Conservation (phyloP, 345 rosid species). For the Psidium guajava region DNA sequence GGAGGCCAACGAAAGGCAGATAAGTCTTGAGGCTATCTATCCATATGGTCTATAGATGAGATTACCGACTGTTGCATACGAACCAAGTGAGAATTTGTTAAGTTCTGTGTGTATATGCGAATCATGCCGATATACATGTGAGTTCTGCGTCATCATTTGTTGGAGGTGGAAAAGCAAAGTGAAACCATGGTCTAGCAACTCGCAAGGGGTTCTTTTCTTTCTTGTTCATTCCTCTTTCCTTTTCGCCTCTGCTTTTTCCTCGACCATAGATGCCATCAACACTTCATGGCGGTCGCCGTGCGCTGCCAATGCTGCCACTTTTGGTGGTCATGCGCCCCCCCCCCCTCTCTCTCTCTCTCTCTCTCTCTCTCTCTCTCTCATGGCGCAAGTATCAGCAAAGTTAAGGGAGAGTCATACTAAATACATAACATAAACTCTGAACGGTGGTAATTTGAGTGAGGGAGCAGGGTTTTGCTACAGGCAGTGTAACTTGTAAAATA, state of each 20-base stretch:
- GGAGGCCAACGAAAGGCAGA: not conserved
- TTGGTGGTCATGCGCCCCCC: too few relatives aligned
- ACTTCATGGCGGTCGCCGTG: not conserved
- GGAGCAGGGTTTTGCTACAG: too few relatives aligned
- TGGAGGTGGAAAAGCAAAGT: not conserved
- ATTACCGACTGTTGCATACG: not conserved
- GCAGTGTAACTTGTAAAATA: too few relatives aligned
- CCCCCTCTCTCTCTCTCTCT: too few relatives aligned
- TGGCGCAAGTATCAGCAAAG: not conserved
- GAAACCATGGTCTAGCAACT: not conserved
- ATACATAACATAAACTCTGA: not conserved
- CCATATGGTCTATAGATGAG: not conserved
- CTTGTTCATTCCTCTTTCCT: not conserved
- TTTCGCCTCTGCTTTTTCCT: not conserved
- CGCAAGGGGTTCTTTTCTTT: not conserved
- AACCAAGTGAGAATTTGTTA: not conserved
- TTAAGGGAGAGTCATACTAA: not conserved
- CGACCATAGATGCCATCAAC: not conserved
- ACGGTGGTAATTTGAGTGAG: too few relatives aligned
- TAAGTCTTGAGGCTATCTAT: not conserved
- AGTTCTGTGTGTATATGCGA: not conserved
- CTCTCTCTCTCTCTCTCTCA: too few relatives aligned
- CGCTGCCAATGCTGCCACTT: too few relatives aligned
- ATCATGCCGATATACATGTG: not conserved
- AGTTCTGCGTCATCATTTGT: not conserved